Conservation (phyloP, 2,329 filamentous ascomycete genomes). For the Beauveria scarabaeidicola region DNA sequence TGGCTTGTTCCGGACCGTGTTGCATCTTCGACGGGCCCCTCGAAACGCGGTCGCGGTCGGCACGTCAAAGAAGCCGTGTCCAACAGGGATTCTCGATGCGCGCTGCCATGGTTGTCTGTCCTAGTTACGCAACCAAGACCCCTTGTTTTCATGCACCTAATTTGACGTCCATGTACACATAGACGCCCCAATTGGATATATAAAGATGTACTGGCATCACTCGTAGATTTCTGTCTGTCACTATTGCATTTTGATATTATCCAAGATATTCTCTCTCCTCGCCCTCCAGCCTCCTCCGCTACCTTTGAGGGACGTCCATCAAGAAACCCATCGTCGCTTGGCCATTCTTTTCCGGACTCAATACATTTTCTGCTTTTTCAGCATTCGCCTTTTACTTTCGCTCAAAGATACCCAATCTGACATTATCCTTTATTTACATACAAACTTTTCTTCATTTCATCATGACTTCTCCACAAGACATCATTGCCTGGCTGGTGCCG, state of each 20-base stretch:
- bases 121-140: background rate
- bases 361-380: background rate
- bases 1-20: background rate
- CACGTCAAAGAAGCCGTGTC: constrained; percentile 4
- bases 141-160: background rate
- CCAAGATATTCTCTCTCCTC: background rate
- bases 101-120: constrained; percentile 1
- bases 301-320: constrained; percentile 3
- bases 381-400: background rate
- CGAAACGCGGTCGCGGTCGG: constrained; percentile 8
- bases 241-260: background rate
- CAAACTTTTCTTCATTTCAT: background rate
- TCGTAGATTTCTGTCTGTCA: background rate
- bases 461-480: constrained; percentile 18
- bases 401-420: constrained; percentile 7
- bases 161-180: background rate
- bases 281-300: background rate
- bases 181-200: background rate
- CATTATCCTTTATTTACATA: background rate
- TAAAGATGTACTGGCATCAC: background rate
- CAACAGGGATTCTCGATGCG: constrained; percentile 1
- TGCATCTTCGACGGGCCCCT: background rate
- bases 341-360: constrained; percentile 5
- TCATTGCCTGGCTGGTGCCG: constrained; percentile 33
- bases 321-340: background rate